Percentiles rank a stretch among this genome's conserved stretches.
Evolutionary conservation across 1,284 basidiomycete species (phyloP).

Genomic region (Cutaneotrichosporon dermatis): DNA sequence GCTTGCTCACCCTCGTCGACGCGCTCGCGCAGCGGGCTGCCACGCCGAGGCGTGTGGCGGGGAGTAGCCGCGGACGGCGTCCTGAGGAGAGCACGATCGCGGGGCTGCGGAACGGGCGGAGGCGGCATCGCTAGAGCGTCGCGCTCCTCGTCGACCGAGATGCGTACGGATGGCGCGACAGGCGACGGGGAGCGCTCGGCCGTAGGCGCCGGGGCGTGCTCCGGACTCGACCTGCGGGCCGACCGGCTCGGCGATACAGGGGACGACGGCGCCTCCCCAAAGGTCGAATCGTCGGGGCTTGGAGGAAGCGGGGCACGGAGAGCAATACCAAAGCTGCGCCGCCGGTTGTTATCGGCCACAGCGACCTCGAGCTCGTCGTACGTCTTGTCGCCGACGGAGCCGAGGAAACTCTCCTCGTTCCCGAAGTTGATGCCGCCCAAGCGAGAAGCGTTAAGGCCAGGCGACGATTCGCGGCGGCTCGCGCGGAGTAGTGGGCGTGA

Average conservation of each 20-base stretch:
- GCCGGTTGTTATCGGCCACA: conserved; percentile 11
- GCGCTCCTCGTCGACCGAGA: background rate
- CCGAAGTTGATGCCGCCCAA: background rate
- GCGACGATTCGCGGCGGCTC: background rate
- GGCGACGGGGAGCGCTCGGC: background rate
- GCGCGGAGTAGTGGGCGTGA: background rate
- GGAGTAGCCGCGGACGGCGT: background rate
- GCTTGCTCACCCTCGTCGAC: background rate
- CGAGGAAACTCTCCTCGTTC: background rate
- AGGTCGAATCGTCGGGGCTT: background rate
- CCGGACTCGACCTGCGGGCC: too few species aligned
- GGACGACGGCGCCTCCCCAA: background rate
- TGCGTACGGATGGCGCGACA: background rate
- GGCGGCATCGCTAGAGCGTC: background rate
- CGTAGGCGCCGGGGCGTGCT: too few species aligned
- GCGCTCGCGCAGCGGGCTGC: background rate
- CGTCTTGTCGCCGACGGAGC: conserved; percentile 15
- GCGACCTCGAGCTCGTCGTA: conserved; percentile 22
- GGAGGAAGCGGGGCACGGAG: conserved; percentile 5
- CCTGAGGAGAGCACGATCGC: background rate
- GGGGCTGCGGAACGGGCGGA: background rate
- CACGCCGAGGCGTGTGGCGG: background rate
- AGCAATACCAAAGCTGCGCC: conserved; percentile 8
- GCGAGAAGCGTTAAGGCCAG: conserved; percentile 1
- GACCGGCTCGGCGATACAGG: background rate